phyloP scores from a whole-genome alignment of 1,139 yeast species.

The Geotrichum candidum region DNA sequence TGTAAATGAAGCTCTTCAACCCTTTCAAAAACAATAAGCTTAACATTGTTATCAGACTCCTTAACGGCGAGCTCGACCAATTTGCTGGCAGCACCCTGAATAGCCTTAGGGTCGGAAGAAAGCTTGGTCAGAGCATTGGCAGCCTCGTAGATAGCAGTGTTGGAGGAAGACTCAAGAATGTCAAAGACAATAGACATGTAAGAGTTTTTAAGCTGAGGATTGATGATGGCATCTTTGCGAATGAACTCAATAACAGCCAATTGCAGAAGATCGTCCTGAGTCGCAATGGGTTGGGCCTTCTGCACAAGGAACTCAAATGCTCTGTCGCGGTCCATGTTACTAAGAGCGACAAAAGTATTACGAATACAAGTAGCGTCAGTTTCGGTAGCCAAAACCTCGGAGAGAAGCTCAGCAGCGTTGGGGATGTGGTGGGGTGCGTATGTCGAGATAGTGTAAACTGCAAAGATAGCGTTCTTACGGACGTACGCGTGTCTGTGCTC shows the following conservation, averaged over 20 bases:
- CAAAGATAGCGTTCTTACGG: conserved; percentile 93
- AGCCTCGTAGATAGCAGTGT: conserved; percentile 86
- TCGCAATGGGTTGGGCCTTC: conserved; percentile 54
- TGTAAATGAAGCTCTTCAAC: conserved; percentile 67
- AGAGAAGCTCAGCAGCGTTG: conserved; percentile 83
- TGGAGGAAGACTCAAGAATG: conserved; percentile 61
- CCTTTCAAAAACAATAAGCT: conserved; percentile 84
- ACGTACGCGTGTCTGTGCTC: conserved; percentile 98
- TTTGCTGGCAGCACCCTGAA: conserved; percentile 74
- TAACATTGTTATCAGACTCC: conserved; percentile 90
- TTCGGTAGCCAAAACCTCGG: conserved; percentile 70
- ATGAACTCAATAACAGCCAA: conserved; percentile 88
- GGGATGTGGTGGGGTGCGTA: conserved; percentile 80
- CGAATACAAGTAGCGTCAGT: conserved; percentile 92
- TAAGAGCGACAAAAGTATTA: conserved; percentile 87
- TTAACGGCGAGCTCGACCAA: conserved; percentile 84
- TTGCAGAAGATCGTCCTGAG: conserved; percentile 81
- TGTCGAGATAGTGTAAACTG: conserved; percentile 73
- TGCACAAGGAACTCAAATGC: conserved; percentile 80
- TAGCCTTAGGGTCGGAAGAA: conserved; percentile 60
- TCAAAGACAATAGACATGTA: conserved; percentile 71
- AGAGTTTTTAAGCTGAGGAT: conserved; percentile 60
- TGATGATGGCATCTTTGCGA: conserved; percentile 65
- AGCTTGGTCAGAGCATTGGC: conserved; percentile 77
- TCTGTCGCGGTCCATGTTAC: conserved; percentile 75